Evolutionary conservation across 2,329 filamentous ascomycete genomes (phyloP), one percentile per base, ranked within the genome.

Genomic region (Penicillium sp.): DNA sequence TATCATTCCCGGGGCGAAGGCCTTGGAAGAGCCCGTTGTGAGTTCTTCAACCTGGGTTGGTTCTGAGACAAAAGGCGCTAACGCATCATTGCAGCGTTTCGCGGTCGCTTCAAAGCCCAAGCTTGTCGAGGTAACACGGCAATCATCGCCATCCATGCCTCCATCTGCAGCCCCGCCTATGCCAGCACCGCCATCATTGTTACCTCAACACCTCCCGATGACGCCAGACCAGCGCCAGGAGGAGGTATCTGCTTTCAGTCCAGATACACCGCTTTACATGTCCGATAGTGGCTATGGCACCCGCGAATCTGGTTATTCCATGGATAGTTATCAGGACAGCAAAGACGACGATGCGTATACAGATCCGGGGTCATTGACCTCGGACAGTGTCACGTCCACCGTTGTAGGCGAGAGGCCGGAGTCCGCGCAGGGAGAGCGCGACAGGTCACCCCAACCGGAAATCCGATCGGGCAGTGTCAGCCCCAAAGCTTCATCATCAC

Each of bases 211-310:
- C 14, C 47, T 69, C 16, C 70, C 70, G 4, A 68, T 64, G 11
- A 73, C 70, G 0, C 70, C 70, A 2, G 68, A 72, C 49, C 65
- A 67, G 24, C 58, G 60, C 6, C 62, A 67, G 45, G 63, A 67
- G 31, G 70, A 73, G 52, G 61, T 73, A 38, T 73, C 70, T 7
- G 70, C 68, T 2, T 73, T 73, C 44, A 73, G 70, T 31, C 70
- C 70, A 24, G 70, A 73, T 24, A 73, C 70, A 1, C 70, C 70
- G 7, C 51, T 69, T 2, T 67, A 70, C 8, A 63, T 69, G 50
- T 66, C 66, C 4, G 69, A 72, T 27, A 70, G 66, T 54, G 69
- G 68, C 0, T 71, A 71, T 53, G 63, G 55, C 7, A 69, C 64
- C 3, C 64, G 67, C 11, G 55, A 62, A 27, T 68, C 63, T 1